A percentile compares a stretch with the other conserved stretches of the same genome.
These are phyloP conservation scores for Trichoderma sp. DNA, from an alignment of 2,329 filamentous ascomycete species.

Conservation along the genomic window DNA sequence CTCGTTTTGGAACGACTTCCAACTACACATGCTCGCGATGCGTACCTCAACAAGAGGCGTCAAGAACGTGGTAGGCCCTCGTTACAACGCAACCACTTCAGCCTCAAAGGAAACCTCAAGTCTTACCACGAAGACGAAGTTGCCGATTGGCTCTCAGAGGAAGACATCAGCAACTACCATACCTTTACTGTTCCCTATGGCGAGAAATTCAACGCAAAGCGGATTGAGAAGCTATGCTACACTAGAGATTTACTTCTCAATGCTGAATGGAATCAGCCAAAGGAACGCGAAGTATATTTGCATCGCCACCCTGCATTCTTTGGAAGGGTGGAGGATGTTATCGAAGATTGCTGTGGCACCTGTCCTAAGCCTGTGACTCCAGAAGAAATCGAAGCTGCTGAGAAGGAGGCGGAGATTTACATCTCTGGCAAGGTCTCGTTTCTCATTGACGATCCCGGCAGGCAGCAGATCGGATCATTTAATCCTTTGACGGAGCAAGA, in stretches of 20 bases:
- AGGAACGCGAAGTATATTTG: conserved; percentile 71
- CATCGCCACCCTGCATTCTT: conserved; percentile 87
- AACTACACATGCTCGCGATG: conserved; percentile 62
- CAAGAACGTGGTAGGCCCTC: conserved; percentile 67
- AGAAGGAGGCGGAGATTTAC: conserved; percentile 71
- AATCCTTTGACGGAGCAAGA: conserved; percentile 78
- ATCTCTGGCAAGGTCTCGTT: conserved; percentile 72
- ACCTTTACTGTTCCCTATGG: conserved; percentile 72
- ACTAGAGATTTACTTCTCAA: conserved; percentile 79
- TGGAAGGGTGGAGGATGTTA: conserved; percentile 68
- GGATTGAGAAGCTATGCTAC: conserved; percentile 79
- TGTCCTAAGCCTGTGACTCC: conserved; percentile 68
- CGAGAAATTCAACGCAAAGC: conserved; percentile 57
- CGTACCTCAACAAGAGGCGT: conserved; percentile 67
- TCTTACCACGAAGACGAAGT: conserved; percentile 74
- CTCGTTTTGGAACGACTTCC: conserved; percentile 78
- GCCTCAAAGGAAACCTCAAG: conserved; percentile 69
- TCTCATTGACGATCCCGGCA: conserved; percentile 75
- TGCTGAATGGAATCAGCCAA: conserved; percentile 78
- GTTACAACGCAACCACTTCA: conserved; percentile 41
- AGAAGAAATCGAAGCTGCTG: conserved; percentile 67
- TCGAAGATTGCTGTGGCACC: conserved; percentile 76
- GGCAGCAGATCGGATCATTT: conserved; percentile 69
- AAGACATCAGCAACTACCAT: conserved; percentile 76
- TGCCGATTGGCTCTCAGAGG: conserved; percentile 75